Percentiles rank a stretch among this genome's conserved stretches.
Conservation (phyloP, 768 basidiomycete genomes). For the Lyophyllum decastes region DNA sequence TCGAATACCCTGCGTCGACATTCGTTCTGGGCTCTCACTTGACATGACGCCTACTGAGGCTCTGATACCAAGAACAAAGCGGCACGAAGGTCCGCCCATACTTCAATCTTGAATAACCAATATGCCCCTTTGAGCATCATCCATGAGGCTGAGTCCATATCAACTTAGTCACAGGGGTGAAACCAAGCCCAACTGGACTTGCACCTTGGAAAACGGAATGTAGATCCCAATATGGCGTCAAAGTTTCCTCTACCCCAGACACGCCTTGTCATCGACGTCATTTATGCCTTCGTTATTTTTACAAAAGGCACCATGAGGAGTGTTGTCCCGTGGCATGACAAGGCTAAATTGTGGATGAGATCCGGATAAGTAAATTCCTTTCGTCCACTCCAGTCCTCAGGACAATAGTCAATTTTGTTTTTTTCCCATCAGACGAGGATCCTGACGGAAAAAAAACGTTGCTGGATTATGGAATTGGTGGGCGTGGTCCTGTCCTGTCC, state of each 20-base stretch:
- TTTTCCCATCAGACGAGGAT: neutral
- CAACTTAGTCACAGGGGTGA: neutral
- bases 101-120: neutral
- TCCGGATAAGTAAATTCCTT: neutral
- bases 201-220: neutral
- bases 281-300: neutral
- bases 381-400: neutral
- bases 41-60: neutral
- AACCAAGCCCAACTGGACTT: neutral
- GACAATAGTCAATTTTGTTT: neutral
- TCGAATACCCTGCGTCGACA: neutral
- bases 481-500: neutral
- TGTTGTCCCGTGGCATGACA: neutral
- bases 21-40: too few species aligned
- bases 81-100: neutral
- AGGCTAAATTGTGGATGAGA: neutral
- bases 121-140: neutral
- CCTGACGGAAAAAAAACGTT: neutral
- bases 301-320: neutral
- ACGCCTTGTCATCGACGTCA: neutral
- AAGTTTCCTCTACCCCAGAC: neutral
- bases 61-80: neutral
- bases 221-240: neutral
- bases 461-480: neutral
- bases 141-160: neutral